A percentile compares a stretch with the other conserved stretches of the same genome.
These are phyloP conservation scores for Spathaspora arborariae DNA, from an alignment of 805 yeast species.

Conservation along the genomic window DNA sequence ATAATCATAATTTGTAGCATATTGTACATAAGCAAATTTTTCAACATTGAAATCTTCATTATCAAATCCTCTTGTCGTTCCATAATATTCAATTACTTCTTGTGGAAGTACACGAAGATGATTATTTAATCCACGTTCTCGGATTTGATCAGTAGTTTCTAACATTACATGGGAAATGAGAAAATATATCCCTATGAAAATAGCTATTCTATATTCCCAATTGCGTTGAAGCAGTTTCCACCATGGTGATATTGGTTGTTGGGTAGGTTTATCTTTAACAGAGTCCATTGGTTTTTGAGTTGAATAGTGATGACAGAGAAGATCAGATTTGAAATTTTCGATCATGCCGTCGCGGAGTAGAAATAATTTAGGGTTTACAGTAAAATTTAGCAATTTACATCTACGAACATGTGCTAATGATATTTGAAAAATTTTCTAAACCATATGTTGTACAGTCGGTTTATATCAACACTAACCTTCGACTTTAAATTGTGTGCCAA, in stretches of 20 bases:
- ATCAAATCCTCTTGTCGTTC: conserved; percentile 3
- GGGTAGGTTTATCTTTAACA: neutral
- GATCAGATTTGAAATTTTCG: neutral
- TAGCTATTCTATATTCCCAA: conserved; percentile 24
- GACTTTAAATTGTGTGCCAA: too few relatives aligned
- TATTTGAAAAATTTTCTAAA: too few relatives aligned
- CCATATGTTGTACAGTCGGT: too few relatives aligned
- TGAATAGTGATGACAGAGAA: neutral
- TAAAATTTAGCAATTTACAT: too few relatives aligned
- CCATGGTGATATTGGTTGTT: neutral
- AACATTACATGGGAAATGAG: conserved; percentile 16
- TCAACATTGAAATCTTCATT: conserved; percentile 7
- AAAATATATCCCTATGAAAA: conserved; percentile 18
- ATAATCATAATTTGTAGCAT: conserved; percentile 52
- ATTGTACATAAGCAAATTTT: conserved; percentile 54
- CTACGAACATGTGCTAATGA: too few relatives aligned
- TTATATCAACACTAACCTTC: too few relatives aligned
- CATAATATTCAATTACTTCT: conserved; percentile 17
- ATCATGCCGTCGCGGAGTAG: neutral
- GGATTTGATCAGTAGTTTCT: conserved; percentile 10
- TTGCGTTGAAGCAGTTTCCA: conserved; percentile 9
- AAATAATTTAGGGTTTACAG: neutral
- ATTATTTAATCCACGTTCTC: conserved; percentile 11
- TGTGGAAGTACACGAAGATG: conserved; percentile 21
- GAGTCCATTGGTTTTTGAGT: neutral